phyloP scores from a whole-genome alignment of 495 filamentous ascomycete genomes.

The Clohesyomyces aquaticus region DNA sequence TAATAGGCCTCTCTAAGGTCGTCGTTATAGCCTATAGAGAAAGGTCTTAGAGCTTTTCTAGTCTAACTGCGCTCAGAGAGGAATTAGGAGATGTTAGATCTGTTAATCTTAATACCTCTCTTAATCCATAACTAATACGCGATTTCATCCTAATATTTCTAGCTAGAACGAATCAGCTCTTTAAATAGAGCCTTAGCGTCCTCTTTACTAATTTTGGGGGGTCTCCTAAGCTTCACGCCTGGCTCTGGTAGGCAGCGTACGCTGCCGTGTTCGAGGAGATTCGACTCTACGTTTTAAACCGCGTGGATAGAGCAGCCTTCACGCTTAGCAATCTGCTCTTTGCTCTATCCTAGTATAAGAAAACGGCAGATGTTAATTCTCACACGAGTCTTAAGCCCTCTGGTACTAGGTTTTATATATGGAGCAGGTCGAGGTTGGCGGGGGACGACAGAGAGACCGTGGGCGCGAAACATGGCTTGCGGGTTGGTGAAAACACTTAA shows the following conservation, averaged over 20 bases:
- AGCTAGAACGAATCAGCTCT: not conserved
- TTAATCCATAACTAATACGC: conserved; percentile 1
- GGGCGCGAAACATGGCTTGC: not conserved
- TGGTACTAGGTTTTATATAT: not conserved
- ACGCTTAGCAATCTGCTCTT: not conserved
- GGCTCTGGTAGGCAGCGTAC: not conserved
- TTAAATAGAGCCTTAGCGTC: not conserved
- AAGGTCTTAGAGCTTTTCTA: not conserved
- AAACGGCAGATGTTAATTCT: not conserved
- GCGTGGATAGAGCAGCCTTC: not conserved
- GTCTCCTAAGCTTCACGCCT: not conserved
- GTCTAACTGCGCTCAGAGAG: not conserved
- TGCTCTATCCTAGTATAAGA: not conserved
- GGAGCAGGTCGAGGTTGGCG: not conserved
- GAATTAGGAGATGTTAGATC: not conserved
- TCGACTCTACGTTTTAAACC: not conserved
- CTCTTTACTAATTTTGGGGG: not conserved
- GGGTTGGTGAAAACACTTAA: not conserved
- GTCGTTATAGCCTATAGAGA: not conserved
- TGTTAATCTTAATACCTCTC: not conserved
- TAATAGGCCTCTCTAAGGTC: not conserved
- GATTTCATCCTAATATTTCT: not conserved
- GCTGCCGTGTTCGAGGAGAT: not conserved
- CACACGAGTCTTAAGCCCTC: not conserved
- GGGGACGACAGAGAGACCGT: not conserved